Percentiles rank a stretch among this genome's conserved stretches.
These are phyloP conservation scores for Periglandula ipomoeae DNA, from an alignment of 2,329 filamentous ascomycete species.

Conservation along the genomic window DNA sequence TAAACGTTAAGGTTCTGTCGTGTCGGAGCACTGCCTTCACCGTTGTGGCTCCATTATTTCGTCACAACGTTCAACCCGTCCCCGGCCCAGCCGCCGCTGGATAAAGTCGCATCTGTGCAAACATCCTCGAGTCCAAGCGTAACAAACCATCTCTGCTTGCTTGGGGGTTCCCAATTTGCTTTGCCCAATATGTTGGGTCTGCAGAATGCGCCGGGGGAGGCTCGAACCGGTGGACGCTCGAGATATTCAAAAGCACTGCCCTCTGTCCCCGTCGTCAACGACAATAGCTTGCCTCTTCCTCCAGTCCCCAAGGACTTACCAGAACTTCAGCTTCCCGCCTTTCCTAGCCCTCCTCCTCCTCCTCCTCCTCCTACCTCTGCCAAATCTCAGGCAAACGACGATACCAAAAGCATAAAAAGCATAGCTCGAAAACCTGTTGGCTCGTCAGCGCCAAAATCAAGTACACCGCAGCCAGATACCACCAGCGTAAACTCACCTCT, in stretches of 20 bases:
- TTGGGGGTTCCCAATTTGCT: not conserved
- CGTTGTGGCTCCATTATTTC: constrained; percentile 27
- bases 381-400: constrained; percentile 15
- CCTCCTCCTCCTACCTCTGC: constrained; percentile 16
- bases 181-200: constrained; percentile 6
- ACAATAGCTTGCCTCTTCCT: constrained; percentile 12
- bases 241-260: constrained; percentile 52
- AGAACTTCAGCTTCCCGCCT: constrained; percentile 12
- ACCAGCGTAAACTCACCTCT: constrained; percentile 8
- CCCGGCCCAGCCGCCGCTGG: not conserved
- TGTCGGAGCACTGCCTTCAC: constrained; percentile 39
- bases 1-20: constrained; percentile 35
- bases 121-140: not conserved
- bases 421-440: constrained; percentile 14
- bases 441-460: constrained; percentile 4
- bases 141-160: not conserved
- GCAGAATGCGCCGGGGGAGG: not conserved
- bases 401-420: constrained; percentile 6
- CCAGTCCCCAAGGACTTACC: constrained; percentile 16
- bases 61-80: not conserved
- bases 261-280: constrained; percentile 30
- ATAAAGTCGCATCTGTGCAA: not conserved
- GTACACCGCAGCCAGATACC: not conserved
- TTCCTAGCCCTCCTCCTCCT: constrained; percentile 16
- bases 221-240: constrained; percentile 31